Conservation (phyloP, 2,329 filamentous ascomycete species). For the Exophiala dermatitidis region DNA sequence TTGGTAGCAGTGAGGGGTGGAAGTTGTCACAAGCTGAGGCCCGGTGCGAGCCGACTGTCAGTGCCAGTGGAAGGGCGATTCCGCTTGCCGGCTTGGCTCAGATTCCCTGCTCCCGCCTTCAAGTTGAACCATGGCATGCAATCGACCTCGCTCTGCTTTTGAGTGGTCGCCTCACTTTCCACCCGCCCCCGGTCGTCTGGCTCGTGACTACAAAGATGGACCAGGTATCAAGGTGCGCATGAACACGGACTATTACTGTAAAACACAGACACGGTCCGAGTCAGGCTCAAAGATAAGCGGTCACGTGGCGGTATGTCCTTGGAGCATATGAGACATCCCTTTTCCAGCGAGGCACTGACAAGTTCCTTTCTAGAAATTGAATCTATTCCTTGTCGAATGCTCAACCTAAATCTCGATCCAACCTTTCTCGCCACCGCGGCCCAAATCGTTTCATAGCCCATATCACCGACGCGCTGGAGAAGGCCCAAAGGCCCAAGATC, state of each 20-base stretch:
- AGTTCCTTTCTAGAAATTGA: too few relatives aligned
- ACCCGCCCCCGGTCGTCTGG: not conserved
- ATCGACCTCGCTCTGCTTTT: not conserved
- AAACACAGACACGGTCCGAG: not conserved
- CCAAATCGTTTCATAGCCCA: constrained; percentile 45
- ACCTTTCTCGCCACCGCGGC: constrained; percentile 23
- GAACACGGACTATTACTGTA: not conserved
- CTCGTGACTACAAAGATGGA: not conserved
- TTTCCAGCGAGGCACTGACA: too few relatives aligned
- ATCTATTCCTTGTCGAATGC: not conserved
- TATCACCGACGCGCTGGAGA: constrained; percentile 54
- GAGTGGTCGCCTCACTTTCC: constrained; percentile 19
- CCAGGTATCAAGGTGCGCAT: not conserved
- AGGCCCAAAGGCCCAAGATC: constrained; percentile 48
- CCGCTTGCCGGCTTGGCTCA: not conserved
- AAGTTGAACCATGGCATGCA: not conserved
- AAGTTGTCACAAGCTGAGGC: not conserved
- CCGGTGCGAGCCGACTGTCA: constrained; percentile 1
- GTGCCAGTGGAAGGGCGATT: not conserved
- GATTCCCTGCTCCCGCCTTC: not conserved
- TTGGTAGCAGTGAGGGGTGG: not conserved
- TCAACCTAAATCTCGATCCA: constrained; percentile 22
- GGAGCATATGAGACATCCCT: too few relatives aligned
- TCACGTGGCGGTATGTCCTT: too few relatives aligned
- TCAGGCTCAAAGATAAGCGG: too few relatives aligned